Conservation (phyloP, 768 basidiomycete genomes). For the Phanerochaete sordida region DNA sequence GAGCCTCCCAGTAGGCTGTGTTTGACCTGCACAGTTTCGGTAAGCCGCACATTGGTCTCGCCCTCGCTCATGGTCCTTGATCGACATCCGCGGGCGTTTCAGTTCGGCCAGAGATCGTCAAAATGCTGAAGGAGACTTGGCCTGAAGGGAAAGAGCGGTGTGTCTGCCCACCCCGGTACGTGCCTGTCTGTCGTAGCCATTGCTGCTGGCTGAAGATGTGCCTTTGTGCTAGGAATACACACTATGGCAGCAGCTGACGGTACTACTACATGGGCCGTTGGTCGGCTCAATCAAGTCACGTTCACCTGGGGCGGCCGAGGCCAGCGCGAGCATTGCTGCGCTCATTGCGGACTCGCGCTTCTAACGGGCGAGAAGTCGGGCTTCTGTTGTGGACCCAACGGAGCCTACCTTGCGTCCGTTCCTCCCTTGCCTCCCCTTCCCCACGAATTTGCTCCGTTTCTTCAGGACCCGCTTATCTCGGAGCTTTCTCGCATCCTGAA, state of each 20-base stretch:
- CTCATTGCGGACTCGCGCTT: constrained; percentile 19
- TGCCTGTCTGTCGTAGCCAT: no score
- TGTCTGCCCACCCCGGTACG: no score
- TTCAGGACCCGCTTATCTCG: constrained; percentile 26
- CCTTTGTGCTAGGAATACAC: not conserved
- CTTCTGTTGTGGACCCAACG: constrained; percentile 31
- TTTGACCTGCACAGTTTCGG: no score
- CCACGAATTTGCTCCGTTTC: constrained; percentile 21
- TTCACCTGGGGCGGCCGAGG: not conserved
- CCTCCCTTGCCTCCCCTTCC: constrained; percentile 29
- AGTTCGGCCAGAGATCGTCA: no score
- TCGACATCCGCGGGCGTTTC: no score
- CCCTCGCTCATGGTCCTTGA: no score
- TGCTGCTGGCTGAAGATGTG: no score
- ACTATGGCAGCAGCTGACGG: not conserved
- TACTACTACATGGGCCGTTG: not conserved
- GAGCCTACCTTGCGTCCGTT: constrained; percentile 17
- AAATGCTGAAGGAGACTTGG: no score
- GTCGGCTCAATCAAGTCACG: not conserved
- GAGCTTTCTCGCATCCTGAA: constrained; percentile 25
- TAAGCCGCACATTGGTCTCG: no score
- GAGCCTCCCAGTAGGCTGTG: no score
- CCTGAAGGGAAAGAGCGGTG: no score
- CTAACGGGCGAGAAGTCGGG: constrained; percentile 29
- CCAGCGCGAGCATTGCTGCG: constrained; percentile 12